Evolutionary conservation across 1,284 basidiomycete species (phyloP).

Genomic region (Erythrobasidium hasegawianum): DNA sequence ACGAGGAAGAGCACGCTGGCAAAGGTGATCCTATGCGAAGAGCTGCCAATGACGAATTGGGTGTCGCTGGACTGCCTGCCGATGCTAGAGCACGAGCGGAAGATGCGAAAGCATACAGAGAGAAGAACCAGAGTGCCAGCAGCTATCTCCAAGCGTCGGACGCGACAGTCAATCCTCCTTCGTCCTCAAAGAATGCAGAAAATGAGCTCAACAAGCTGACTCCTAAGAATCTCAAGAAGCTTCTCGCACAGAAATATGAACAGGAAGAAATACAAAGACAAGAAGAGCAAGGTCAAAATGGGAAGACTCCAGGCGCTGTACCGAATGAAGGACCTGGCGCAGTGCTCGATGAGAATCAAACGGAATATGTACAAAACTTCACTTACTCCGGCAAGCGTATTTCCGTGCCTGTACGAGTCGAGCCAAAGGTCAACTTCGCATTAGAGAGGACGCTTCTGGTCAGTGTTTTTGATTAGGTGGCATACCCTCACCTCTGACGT

Average conservation of each 20-base stretch:
- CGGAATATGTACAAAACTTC: slow-evolving; percentile 65
- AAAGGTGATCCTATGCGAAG: slow-evolving; percentile 25
- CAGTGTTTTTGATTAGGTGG: neutral
- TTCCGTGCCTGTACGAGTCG: slow-evolving; percentile 84
- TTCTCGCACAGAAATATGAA: slow-evolving; percentile 44
- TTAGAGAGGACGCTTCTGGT: slow-evolving; percentile 67
- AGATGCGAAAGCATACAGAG: slow-evolving; percentile 61
- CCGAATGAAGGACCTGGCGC: slow-evolving; percentile 36
- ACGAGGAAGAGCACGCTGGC: slow-evolving; percentile 8
- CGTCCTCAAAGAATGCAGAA: slow-evolving; percentile 6
- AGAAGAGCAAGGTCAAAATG: slow-evolving; percentile 25
- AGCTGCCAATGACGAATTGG: slow-evolving; percentile 71
- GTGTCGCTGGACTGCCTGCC: slow-evolving; percentile 67
- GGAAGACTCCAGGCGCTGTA: neutral
- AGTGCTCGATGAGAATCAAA: slow-evolving; percentile 14
- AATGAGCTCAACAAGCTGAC: slow-evolving; percentile 67
- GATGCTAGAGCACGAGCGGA: slow-evolving; percentile 71
- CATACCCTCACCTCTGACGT: neutral
- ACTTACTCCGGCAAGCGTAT: slow-evolving; percentile 82
- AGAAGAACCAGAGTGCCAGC: slow-evolving; percentile 62
- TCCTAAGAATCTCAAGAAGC: slow-evolving; percentile 51
- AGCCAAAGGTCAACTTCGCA: slow-evolving; percentile 98
- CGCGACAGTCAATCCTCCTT: slow-evolving; percentile 6
- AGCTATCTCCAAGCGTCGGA: neutral
- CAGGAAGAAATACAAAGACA: slow-evolving; percentile 31